These are phyloP conservation scores for Dalbergia cochinchinensis DNA, from an alignment of 306 rosid species.

Conservation along the genomic window DNA sequence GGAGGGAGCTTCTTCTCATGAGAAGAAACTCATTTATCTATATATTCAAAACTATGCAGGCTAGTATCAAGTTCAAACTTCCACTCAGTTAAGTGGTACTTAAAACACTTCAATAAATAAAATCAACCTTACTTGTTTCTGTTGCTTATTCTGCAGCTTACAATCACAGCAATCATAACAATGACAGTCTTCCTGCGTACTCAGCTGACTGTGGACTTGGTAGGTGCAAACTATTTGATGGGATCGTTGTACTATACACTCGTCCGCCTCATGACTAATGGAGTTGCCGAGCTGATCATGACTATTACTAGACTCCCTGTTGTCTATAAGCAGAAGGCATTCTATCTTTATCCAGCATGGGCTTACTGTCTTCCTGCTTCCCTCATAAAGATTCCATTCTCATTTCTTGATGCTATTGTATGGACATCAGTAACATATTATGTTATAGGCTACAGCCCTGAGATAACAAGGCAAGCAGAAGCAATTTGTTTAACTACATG, in stretches of 20 bases:
- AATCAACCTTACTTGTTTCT: slow-evolving; percentile 28
- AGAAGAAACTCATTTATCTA: slow-evolving; percentile 77
- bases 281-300: slow-evolving; percentile 81
- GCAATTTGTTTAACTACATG: background rate
- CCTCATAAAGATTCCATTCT: slow-evolving; percentile 65
- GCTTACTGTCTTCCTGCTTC: slow-evolving; percentile 68
- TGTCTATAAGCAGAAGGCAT: slow-evolving; percentile 65
- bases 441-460: slow-evolving; percentile 72
- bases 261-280: slow-evolving; percentile 73
- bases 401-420: slow-evolving; percentile 60
- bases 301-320: slow-evolving; percentile 72
- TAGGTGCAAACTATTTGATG: slow-evolving; percentile 68
- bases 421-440: slow-evolving; percentile 70
- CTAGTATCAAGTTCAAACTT: slow-evolving; percentile 29
- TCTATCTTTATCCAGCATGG: slow-evolving; percentile 73
- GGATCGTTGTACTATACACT: slow-evolving; percentile 78
- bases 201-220: slow-evolving; percentile 55
- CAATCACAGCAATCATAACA: slow-evolving; percentile 70
- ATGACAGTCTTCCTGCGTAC: slow-evolving; percentile 83
- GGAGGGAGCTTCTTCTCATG: slow-evolving; percentile 82
- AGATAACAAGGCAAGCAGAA: slow-evolving; percentile 57
- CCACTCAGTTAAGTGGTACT: slow-evolving; percentile 21
- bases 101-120: background rate
- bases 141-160: slow-evolving; percentile 57
- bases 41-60: slow-evolving; percentile 79